A percentile compares a stretch with the other conserved stretches of the same genome.
These are phyloP conservation scores for Solanum paucissectum DNA, from an alignment of 257 asterid genomes.

Conservation along the genomic window DNA sequence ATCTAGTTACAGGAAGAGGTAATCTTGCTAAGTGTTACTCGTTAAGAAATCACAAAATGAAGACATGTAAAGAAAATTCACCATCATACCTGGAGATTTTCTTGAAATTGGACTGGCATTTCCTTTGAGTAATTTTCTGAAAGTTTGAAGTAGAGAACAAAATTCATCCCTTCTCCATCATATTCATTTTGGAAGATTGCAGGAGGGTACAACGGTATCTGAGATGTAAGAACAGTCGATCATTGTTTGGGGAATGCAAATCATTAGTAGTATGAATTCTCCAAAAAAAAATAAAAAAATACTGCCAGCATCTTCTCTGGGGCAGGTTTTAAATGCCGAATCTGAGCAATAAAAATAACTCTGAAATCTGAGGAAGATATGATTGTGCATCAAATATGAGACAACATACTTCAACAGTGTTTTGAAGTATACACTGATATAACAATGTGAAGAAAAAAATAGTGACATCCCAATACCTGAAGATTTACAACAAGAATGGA, in stretches of 20 bases:
- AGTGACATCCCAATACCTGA: slow-evolving; percentile 43
- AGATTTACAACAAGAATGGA: slow-evolving; percentile 81
- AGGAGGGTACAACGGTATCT: slow-evolving; percentile 84
- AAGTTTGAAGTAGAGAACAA: slow-evolving; percentile 75
- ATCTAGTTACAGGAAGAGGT: not conserved
- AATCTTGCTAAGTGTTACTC: not conserved
- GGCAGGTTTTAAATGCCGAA: not conserved
- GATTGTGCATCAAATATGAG: not conserved
- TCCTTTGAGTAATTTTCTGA: slow-evolving; percentile 61
- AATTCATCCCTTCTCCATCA: slow-evolving; percentile 79
- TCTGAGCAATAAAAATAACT: not conserved
- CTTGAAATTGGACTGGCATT: slow-evolving; percentile 70
- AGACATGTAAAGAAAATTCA: not conserved
- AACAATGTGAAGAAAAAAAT: not conserved
- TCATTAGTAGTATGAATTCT: not conserved
- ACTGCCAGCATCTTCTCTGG: not conserved
- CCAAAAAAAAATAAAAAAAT: too few relatives aligned
- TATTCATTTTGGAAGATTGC: slow-evolving; percentile 63
- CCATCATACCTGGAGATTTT: slow-evolving; percentile 59
- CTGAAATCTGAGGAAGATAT: not conserved
- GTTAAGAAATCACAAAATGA: not conserved
- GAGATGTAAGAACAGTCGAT: slow-evolving; percentile 1
- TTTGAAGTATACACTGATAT: not conserved
- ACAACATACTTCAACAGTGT: not conserved
- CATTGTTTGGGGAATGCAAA: not conserved